These are phyloP conservation scores for Chlamydomonas reinhardtii DNA, from an alignment of 163 green algal genomes.

Conservation along the genomic window DNA sequence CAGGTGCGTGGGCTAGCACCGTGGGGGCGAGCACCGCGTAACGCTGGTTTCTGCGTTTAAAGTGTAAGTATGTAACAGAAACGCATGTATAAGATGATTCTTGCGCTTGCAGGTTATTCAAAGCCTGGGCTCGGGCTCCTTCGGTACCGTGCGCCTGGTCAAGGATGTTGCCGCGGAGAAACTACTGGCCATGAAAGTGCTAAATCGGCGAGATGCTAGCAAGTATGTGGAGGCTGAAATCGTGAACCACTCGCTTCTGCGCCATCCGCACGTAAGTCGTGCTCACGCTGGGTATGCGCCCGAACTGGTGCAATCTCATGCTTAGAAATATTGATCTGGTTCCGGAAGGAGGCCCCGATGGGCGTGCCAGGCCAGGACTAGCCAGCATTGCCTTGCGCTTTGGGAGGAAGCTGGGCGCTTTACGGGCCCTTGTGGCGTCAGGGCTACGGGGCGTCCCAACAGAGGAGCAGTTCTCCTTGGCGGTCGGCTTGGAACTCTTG, in stretches of 20 bases:
- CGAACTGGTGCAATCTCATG: too few species aligned
- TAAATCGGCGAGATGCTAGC: conserved; percentile 67
- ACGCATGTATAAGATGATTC: background rate
- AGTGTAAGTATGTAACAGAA: too few species aligned
- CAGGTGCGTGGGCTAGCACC: background rate
- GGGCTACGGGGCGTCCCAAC: too few species aligned
- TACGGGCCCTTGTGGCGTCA: too few species aligned
- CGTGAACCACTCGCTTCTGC: conserved; percentile 73
- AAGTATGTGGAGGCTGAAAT: conserved; percentile 78
- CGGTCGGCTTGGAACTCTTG: too few species aligned
- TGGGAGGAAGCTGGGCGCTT: too few species aligned
- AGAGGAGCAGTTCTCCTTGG: too few species aligned
- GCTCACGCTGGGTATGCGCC: too few species aligned
- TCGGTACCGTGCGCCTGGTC: conserved; percentile 65
- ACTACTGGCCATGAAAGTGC: conserved; percentile 67
- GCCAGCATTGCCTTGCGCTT: too few species aligned
- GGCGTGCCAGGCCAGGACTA: too few species aligned
- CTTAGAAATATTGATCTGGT: too few species aligned
- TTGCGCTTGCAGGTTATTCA: background rate
- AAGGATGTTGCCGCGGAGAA: conserved; percentile 56
- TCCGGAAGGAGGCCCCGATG: too few species aligned
- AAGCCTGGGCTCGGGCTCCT: conserved; percentile 58
- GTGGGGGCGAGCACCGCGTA: background rate
- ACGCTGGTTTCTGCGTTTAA: background rate
- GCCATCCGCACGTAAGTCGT: conserved; percentile 64